Evolutionary conservation across 148 eudicot species (phyloP).

Genomic region (Rhododendron williamsianum): DNA sequence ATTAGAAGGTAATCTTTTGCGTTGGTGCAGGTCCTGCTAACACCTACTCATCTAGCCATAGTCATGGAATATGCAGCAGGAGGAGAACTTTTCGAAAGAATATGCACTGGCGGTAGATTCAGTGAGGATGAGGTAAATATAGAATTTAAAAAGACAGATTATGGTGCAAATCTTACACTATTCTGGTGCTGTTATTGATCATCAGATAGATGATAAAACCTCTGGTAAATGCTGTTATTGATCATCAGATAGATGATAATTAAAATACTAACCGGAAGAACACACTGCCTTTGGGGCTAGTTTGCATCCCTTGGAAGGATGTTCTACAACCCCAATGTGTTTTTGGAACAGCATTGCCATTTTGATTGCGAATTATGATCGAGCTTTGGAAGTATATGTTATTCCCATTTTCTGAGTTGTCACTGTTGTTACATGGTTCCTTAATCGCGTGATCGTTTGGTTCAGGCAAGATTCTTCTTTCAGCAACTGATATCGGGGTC

Average conservation of each 20-base stretch:
- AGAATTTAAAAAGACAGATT: background rate
- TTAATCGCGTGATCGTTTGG: background rate
- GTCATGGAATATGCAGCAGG: constrained; percentile 74
- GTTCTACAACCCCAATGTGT: background rate
- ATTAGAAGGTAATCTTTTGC: background rate
- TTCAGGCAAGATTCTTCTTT: constrained; percentile 53
- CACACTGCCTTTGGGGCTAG: background rate
- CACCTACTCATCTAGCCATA: constrained; percentile 61
- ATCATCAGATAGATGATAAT: background rate
- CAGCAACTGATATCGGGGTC: constrained; percentile 63
- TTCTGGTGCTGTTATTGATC: background rate
- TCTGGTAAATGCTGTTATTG: background rate
- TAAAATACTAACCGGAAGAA: background rate
- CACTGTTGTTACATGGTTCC: background rate
- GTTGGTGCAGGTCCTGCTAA: constrained; percentile 36
- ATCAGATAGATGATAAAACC: background rate
- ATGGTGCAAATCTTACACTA: background rate
- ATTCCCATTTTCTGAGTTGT: background rate
- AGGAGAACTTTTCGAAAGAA: constrained; percentile 55
- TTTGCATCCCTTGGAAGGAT: background rate
- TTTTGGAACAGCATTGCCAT: background rate
- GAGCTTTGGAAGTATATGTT: background rate
- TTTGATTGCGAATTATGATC: background rate
- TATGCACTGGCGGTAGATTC: constrained; percentile 49
- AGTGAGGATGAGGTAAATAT: constrained; percentile 52